Base-by-base conservation (phyloP, 75 land plant genomes). In the Selaginella moellendorffii region DNA sequence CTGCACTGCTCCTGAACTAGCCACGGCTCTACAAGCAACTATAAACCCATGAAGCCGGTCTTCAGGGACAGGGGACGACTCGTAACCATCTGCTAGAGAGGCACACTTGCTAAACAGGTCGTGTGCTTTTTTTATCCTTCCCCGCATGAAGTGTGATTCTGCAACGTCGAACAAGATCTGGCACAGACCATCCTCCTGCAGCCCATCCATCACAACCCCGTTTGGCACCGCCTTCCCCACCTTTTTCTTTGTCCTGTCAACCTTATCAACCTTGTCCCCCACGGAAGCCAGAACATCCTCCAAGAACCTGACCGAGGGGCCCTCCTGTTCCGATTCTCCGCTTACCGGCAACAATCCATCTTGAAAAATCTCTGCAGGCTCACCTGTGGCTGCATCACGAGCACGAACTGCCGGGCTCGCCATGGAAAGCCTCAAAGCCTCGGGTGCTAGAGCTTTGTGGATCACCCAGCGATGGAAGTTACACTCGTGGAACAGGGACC, bases 381-480 rank as follows among this genome's bases (percentile, higher is more conserved):
- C 27, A 61, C 24, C 60, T 24, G 24, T 24, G 71, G 24, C 25
- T n/a, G 42, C 72, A 53, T 54, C 27, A 12, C 26, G 46, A n/a
- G 14, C 27, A 42, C 27, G 24, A 26, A 26, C 27, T 20, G 52
- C 14, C 2, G 54, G 24, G 26, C 62, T 28, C 29, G 28, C 54
- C 27, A 54, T 22, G 27, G 31, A 25, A 46, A 10, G 51, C 67
- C 65, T 64, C 23, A 69, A 26, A 1, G 65, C 59, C 28, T 63
- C 65, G 2, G 72, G 52, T 19, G 62, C 65, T 31, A 70, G 27
- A 1, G 31, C 26, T 23, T 64, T 70, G 1, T 62, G 71, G 5
- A 71, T 53, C 20, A 71, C 28, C 74, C 74, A 71, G 14, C 74
- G 69, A 69, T 71, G 70, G 19, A 71, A 56, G 54, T 71, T 65